Evolutionary conservation across 768 basidiomycete genomes (phyloP).

Genomic region (Rhizopogon salebrosus): DNA sequence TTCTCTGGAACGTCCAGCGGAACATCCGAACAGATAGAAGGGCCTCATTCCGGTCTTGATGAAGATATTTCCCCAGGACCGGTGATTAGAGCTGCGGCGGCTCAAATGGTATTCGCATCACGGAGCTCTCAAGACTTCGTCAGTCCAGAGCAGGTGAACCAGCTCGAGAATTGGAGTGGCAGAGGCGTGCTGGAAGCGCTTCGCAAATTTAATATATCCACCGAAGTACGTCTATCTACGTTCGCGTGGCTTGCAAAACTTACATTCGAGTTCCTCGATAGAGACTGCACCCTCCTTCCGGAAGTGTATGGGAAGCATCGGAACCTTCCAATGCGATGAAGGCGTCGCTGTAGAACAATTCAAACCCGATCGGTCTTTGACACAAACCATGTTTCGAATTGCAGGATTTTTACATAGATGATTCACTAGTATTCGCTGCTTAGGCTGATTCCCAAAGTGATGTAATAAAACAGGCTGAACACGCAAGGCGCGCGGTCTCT

Average conservation of each 20-base stretch:
- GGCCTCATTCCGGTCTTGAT: not conserved
- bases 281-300: conserved; percentile 49
- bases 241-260: conserved; percentile 3
- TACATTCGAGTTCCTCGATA: conserved; percentile 21
- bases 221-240: conserved; percentile 36
- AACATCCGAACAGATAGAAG: conserved; percentile 1
- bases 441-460: not conserved
- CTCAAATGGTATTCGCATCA: conserved; percentile 80
- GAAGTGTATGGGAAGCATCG: conserved; percentile 51
- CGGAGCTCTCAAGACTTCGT: conserved; percentile 71
- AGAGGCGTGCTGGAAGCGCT: conserved; percentile 57
- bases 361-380: not conserved
- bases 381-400: not conserved
- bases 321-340: not conserved
- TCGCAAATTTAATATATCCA: conserved; percentile 38
- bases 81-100: conserved; percentile 68
- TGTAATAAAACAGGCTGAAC: not conserved
- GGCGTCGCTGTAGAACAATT: conserved; percentile 7
- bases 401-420: not conserved
- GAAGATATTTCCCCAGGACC: conserved; percentile 12
- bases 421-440: not conserved
- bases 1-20: conserved; percentile 13
- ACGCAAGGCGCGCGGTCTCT: not conserved
- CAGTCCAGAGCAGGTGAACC: conserved; percentile 56
- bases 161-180: conserved; percentile 59